A percentile compares a stretch with the other conserved stretches of the same genome.
Evolutionary conservation across 202 grass and related monocot genomes (phyloP).

Genomic region (Schoenoplectus triqueter): DNA sequence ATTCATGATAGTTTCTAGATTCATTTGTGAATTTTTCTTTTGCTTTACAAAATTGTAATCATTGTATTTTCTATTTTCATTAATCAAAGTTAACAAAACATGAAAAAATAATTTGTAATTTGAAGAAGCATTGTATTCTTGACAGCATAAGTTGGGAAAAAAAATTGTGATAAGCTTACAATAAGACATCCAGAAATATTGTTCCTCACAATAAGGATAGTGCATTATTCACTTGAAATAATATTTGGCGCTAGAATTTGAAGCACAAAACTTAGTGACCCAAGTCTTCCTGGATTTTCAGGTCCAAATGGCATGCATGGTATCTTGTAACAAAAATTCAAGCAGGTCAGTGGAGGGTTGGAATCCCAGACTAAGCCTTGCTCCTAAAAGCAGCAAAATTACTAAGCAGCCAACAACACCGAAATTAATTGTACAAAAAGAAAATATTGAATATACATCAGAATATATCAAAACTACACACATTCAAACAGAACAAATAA

Average conservation of each 20-base stretch:
- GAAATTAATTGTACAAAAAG: background rate
- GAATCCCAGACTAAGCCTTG: too few relatives aligned
- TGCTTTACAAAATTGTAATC: background rate
- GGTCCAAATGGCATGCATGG: background rate
- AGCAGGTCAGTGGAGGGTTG: background rate
- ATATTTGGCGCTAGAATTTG: background rate
- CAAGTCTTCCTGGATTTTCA: background rate
- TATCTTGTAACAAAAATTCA: background rate
- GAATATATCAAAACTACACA: conserved; percentile 6
- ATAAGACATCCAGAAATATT: background rate
- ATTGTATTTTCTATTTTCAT: background rate
- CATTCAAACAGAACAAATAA: conserved; percentile 11
- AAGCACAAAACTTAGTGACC: background rate
- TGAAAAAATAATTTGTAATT: background rate
- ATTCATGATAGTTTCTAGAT: background rate
- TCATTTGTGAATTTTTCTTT: background rate
- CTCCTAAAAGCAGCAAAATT: too few relatives aligned
- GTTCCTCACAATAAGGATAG: background rate
- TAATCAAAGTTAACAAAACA: background rate
- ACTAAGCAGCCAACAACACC: background rate
- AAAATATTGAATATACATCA: conserved; percentile 10
- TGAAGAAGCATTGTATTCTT: background rate
- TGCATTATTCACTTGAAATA: background rate
- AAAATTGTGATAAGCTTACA: background rate
- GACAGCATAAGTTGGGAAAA: background rate